A percentile compares a stretch with the other conserved stretches of the same genome.
These are phyloP conservation scores for Kwoniella sp. DNA, from an alignment of 768 basidiomycete species.

Conservation along the genomic window DNA sequence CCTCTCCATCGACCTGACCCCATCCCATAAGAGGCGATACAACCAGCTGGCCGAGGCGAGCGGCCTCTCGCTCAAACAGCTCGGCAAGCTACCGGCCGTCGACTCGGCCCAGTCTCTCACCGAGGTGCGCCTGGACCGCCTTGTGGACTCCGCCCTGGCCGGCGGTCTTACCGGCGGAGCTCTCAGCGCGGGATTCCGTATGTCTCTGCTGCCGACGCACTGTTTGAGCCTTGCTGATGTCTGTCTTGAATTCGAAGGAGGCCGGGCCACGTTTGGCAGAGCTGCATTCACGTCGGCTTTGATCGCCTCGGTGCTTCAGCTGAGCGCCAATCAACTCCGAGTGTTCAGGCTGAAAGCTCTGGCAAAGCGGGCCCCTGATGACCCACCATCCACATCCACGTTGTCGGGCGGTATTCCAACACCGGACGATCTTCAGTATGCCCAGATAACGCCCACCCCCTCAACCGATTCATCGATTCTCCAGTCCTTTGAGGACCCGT, in stretches of 20 bases:
- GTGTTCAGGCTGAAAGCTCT: constrained; percentile 62
- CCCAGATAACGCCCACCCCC: no score
- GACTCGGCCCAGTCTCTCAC: constrained; percentile 39
- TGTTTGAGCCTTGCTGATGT: background rate
- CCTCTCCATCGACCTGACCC: constrained; percentile 53
- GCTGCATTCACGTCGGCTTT: constrained; percentile 62
- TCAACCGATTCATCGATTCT: background rate
- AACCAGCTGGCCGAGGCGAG: constrained; percentile 2
- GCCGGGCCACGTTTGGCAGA: constrained; percentile 57
- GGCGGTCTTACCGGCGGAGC: constrained; percentile 66
- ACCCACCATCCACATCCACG: no score
- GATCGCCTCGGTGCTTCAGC: constrained; percentile 63
- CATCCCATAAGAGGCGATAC: constrained; percentile 52
- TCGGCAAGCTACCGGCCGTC: constrained; percentile 17
- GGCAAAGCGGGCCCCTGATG: constrained; percentile 8
- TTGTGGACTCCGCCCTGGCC: constrained; percentile 69
- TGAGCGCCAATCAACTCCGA: constrained; percentile 64
- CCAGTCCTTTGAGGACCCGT: constrained; percentile 1
- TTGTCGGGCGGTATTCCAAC: background rate
- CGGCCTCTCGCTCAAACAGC: constrained; percentile 2
- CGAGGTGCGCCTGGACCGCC: constrained; percentile 59
- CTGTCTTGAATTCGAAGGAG: constrained; percentile 54
- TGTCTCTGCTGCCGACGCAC: background rate
- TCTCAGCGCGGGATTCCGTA: constrained; percentile 49
- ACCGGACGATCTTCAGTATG: no score